Conservation (phyloP, 2,329 filamentous ascomycete species). For the Colletotrichum truncatum region DNA sequence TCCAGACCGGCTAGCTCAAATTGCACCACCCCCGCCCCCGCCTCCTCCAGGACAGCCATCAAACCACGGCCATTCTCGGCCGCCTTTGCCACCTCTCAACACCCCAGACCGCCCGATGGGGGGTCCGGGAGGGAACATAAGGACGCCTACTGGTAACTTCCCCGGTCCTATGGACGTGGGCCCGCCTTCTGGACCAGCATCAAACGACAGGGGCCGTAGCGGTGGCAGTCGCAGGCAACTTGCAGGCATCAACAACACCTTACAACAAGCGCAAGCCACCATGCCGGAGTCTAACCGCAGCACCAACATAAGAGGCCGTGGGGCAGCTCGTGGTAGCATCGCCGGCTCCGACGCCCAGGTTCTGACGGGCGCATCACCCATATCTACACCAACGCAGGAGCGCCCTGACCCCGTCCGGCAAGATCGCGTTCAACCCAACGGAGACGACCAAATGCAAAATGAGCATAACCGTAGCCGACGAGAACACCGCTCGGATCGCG, state of each 20-base stretch:
- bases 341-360: slow-evolving; percentile 66
- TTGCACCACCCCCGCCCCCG: slow-evolving; percentile 49
- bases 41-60: slow-evolving; percentile 39
- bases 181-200: slow-evolving; percentile 36
- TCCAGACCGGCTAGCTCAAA: slow-evolving; percentile 60
- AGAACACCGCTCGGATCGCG: slow-evolving; percentile 52
- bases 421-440: slow-evolving; percentile 43
- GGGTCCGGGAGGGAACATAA: background rate
- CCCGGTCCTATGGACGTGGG: slow-evolving; percentile 10
- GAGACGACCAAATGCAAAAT: slow-evolving; percentile 47
- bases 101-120: slow-evolving; percentile 41
- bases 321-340: slow-evolving; percentile 52
- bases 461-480: slow-evolving; percentile 55
- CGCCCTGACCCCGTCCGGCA: slow-evolving; percentile 55
- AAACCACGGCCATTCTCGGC: slow-evolving; percentile 38
- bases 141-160: slow-evolving; percentile 25
- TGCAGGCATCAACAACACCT: slow-evolving; percentile 66
- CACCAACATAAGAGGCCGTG: slow-evolving; percentile 43
- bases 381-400: slow-evolving; percentile 58
- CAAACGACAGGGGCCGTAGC: slow-evolving; percentile 48
- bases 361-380: slow-evolving; percentile 62
- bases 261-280: slow-evolving; percentile 60
- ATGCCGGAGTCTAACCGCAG: slow-evolving; percentile 47
- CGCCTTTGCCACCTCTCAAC: slow-evolving; percentile 40
- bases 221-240: slow-evolving; percentile 55